Evolutionary conservation across 2,329 filamentous ascomycete species (phyloP).

Genomic region (Seiridium unicorne): DNA sequence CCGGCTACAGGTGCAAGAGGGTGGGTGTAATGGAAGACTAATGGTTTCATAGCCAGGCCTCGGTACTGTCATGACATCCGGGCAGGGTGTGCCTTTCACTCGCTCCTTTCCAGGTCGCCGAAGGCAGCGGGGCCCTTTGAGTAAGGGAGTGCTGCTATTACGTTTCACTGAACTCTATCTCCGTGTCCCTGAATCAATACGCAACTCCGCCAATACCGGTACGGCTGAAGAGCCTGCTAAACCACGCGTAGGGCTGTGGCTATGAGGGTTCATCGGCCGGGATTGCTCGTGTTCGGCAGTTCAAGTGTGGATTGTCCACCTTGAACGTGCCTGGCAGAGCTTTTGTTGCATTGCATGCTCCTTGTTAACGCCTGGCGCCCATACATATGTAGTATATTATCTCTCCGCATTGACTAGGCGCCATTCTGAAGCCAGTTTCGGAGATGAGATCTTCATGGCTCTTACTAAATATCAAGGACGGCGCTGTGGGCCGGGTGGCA

Average conservation of each 20-base stretch:
- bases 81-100: neutral
- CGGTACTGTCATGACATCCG: neutral
- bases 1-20: neutral
- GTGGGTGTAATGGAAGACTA: neutral
- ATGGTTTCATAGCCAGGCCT: neutral
- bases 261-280: neutral
- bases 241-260: neutral
- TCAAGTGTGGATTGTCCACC: neutral
- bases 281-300: neutral
- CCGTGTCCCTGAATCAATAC: neutral
- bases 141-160: neutral
- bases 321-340: neutral
- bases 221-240: neutral
- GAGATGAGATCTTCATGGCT: too few relatives aligned
- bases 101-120: neutral
- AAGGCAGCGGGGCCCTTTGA: neutral
- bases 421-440: too few relatives aligned
- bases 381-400: neutral
- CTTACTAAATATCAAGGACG: too few relatives aligned
- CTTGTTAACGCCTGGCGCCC: neutral
- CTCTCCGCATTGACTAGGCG: neutral
- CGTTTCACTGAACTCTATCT: constrained; percentile 1
- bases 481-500: too few relatives aligned
- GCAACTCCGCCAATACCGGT: neutral
- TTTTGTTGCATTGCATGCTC: neutral